phyloP scores from a whole-genome alignment of 1,284 basidiomycete species.

The Rhodotorula mucilaginosa region DNA sequence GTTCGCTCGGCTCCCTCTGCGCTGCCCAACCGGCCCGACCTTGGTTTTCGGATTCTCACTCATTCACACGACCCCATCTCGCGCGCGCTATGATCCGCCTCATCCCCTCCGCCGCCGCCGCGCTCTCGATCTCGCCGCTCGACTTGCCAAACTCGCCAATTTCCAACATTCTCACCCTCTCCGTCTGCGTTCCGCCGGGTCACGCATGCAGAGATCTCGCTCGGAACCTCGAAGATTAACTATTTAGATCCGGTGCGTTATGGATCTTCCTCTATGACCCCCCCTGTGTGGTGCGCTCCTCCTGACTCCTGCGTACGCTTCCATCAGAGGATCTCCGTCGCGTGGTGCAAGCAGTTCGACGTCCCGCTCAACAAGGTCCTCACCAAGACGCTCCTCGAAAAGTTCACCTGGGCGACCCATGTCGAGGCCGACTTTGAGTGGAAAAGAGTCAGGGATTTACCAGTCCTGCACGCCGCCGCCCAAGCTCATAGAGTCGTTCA shows the following conservation, averaged over 20 bases:
- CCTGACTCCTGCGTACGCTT: neutral
- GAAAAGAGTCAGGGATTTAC: neutral
- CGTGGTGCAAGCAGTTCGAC: slow-evolving; percentile 80
- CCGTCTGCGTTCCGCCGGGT: neutral
- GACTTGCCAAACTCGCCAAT: neutral
- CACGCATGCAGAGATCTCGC: slow-evolving; percentile 63
- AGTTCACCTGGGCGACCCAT: slow-evolving; percentile 53
- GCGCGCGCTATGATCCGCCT: neutral
- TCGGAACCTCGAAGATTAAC: slow-evolving; percentile 75
- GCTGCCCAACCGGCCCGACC: neutral
- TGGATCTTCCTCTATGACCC: neutral
- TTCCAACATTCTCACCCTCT: neutral
- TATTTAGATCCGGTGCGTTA: slow-evolving; percentile 46
- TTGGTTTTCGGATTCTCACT: neutral
- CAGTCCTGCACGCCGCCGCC: neutral
- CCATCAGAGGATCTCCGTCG: slow-evolving; percentile 64
- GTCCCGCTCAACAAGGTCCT: slow-evolving; percentile 90
- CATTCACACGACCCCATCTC: neutral
- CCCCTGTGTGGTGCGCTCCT: neutral
- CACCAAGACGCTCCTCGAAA: slow-evolving; percentile 77
- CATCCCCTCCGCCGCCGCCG: neutral
- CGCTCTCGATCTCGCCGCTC: neutral
- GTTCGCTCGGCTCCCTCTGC: neutral
- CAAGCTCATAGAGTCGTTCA: slow-evolving; percentile 62
- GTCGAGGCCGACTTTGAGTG: slow-evolving; percentile 38